Percentiles rank a stretch among this genome's conserved stretches.
phyloP scores from a whole-genome alignment of 2,329 filamentous ascomycete species.

The Aspergillus spinulosporus region DNA sequence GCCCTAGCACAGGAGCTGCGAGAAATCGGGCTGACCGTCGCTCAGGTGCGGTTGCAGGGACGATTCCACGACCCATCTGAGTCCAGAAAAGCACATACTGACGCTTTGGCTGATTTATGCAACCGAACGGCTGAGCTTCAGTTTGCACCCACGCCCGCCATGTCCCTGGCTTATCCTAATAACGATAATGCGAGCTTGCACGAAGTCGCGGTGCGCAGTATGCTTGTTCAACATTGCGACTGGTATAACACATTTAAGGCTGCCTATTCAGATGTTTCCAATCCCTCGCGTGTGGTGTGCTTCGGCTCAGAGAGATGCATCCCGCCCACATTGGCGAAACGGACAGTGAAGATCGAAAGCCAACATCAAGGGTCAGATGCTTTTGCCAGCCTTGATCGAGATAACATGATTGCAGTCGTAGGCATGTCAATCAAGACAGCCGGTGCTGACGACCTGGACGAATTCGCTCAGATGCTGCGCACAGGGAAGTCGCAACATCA shows the following conservation, averaged over 20 bases:
- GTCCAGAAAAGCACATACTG: slow-evolving; percentile 18
- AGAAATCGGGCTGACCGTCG: slow-evolving; percentile 28
- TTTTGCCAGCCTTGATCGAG: background rate
- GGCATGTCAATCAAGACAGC: slow-evolving; percentile 38
- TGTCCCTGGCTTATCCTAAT: slow-evolving; percentile 24
- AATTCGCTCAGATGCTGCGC: slow-evolving; percentile 34
- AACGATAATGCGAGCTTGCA: slow-evolving; percentile 29
- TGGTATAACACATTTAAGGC: slow-evolving; percentile 39
- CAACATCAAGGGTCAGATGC: slow-evolving; percentile 9
- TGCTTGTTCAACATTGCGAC: slow-evolving; percentile 36
- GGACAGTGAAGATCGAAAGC: background rate
- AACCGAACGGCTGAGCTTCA: slow-evolving; percentile 30
- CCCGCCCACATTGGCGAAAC: slow-evolving; percentile 30
- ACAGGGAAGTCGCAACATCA: slow-evolving; percentile 33
- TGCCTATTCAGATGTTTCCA: slow-evolving; percentile 3
- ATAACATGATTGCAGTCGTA: slow-evolving; percentile 33
- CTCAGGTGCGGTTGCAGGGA: slow-evolving; percentile 35
- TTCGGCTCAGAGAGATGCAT: slow-evolving; percentile 44
- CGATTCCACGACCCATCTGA: slow-evolving; percentile 31
- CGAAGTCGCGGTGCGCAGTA: slow-evolving; percentile 33
- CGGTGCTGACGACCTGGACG: slow-evolving; percentile 35
- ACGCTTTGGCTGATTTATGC: slow-evolving; percentile 31
- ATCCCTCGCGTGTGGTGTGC: slow-evolving; percentile 26
- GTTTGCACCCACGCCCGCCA: slow-evolving; percentile 31
- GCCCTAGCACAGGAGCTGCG: slow-evolving; percentile 13